A percentile compares a stretch with the other conserved stretches of the same genome.
Evolutionary conservation across 768 basidiomycete species (phyloP).

Genomic region (Artomyces pyxidatus): DNA sequence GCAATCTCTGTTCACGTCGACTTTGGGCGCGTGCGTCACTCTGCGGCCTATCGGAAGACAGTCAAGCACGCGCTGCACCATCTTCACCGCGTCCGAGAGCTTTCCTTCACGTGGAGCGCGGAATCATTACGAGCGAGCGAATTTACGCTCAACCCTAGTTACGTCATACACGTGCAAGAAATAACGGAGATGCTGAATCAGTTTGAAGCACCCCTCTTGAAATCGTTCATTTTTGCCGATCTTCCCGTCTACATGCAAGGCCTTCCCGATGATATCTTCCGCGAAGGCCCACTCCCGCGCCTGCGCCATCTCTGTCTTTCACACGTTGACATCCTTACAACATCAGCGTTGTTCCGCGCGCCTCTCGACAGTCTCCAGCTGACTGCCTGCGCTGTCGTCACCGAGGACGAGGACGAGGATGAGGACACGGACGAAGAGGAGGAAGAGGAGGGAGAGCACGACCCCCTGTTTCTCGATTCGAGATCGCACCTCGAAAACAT

Average conservation of each 20-base stretch:
- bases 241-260: neutral
- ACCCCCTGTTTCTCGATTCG: no score
- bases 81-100: neutral
- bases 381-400: neutral
- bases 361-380: neutral
- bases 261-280: neutral
- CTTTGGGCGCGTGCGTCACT: neutral
- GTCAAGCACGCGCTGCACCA: neutral
- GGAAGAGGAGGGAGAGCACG: no score
- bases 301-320: neutral
- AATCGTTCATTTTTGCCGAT: neutral
- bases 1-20: neutral
- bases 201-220: neutral
- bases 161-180: neutral
- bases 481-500: neutral
- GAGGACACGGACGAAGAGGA: neutral
- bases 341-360: neutral
- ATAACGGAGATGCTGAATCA: neutral
- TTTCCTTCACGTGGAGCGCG: neutral
- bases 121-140: neutral
- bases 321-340: neutral
- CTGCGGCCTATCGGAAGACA: neutral
- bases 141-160: neutral
- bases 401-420: neutral
- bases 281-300: neutral